Conservation (phyloP, 2,329 filamentous ascomycete species). For the Botrytis fabae region DNA sequence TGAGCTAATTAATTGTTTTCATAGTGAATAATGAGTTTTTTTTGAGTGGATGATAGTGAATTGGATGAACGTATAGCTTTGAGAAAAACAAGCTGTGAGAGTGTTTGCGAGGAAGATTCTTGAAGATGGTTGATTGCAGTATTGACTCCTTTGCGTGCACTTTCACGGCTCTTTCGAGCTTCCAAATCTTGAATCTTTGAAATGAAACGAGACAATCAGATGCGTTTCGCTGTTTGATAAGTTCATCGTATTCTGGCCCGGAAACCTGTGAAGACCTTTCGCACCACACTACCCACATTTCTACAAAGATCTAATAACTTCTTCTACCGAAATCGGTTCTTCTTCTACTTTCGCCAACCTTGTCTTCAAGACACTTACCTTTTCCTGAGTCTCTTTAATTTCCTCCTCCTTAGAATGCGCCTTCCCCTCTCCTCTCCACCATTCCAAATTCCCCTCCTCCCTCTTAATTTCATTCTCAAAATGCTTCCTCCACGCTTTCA, state of each 20-base stretch:
- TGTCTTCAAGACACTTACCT: conserved; percentile 14
- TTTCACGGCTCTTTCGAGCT: not conserved
- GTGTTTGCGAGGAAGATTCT: not conserved
- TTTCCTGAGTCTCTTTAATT: conserved; percentile 5
- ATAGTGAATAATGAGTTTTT: not conserved
- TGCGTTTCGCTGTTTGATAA: not conserved
- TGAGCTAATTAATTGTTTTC: not conserved
- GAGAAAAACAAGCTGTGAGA: not conserved
- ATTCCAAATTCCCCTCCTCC: conserved; percentile 15
- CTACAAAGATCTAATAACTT: conserved; percentile 15
- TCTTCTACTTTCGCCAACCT: conserved; percentile 13
- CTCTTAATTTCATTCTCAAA: conserved; percentile 2
- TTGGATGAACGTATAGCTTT: not conserved
- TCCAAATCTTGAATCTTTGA: not conserved
- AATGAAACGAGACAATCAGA: not conserved
- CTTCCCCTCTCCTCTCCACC: conserved; percentile 8
- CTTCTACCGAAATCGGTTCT: conserved; percentile 18
- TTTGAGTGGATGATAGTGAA: not conserved
- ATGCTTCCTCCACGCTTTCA: conserved; percentile 20
- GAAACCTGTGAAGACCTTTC: not conserved
- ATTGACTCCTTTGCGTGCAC: not conserved
- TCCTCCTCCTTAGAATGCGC: conserved; percentile 1
- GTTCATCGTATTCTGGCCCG: not conserved
- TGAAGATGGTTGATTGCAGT: not conserved
- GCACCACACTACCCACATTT: not conserved